Evolutionary conservation across 352 stramenopile genomes (phyloP), one percentile per base, ranked within the genome.

Genomic region (Phytophthora crassamura): DNA sequence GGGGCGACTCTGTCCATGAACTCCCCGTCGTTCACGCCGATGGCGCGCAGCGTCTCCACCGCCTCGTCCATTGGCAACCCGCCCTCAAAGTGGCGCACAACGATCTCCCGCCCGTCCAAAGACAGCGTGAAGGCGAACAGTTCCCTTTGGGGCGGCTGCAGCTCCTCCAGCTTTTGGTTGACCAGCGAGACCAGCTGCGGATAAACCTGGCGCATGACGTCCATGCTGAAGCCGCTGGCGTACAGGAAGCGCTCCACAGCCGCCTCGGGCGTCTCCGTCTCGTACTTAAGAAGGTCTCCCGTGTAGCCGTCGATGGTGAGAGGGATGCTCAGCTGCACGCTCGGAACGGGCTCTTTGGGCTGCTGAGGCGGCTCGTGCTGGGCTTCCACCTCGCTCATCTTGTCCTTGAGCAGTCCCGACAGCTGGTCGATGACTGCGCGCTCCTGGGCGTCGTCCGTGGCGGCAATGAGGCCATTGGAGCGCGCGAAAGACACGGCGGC

Each of bases 171-270:
- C 61, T 88, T 88, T 33, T 76, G 49, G 60, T 89, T 80, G 25
- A 90, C 68, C n/a, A 89, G 40, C 10, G 65, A 39, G 14, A 90
- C 59, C 39, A 94, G 42, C 42, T 92, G 72, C 5, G 86, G 86
- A 43, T 85, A 89, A 18, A 89, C 52, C 28, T 89, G 66, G 15
- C 72, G 64, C 82, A 89, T 91, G 50, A 77, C 62, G n/a, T 90
- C 79, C 68, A 86, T 79, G 22, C 57, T 75, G 64, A 90, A 82
- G 36, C 74, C 74, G 11, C 68, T 83, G 14, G 65, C 70, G 42
- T 87, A 84, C 28, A 94, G 76, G 53, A 88, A 94, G n/a, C 86
- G 82, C 48, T 85, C 74, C 28, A 90, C 84, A 0, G 83, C 77
- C 10, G 77, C 69, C 35, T 91, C 78, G 11, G 77, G 43, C 0